Evolutionary conservation across 495 filamentous ascomycete genomes (phyloP).

Genomic region (Aspergillus baeticus): DNA sequence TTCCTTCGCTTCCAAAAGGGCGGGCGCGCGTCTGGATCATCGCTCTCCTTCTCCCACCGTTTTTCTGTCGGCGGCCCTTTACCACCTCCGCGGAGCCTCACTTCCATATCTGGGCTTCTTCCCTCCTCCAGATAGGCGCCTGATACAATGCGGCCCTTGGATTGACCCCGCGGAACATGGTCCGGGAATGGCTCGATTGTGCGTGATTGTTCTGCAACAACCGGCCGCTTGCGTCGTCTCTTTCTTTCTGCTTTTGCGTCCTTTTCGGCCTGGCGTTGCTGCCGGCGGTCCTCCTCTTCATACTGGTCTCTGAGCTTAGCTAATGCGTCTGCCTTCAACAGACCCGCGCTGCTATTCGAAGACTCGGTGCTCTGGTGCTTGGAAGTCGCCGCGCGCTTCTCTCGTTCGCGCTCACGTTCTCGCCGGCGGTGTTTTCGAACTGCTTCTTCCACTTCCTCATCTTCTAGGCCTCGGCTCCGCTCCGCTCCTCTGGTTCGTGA

Average conservation of each 20-base stretch:
- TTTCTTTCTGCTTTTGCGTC: conserved; percentile 39
- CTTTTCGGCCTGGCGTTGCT: conserved; percentile 26
- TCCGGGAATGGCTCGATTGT: conserved; percentile 29
- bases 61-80: conserved; percentile 28
- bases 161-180: conserved; percentile 37
- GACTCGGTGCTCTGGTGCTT: conserved; percentile 45
- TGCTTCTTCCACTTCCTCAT: conserved; percentile 3
- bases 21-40: conserved; percentile 28
- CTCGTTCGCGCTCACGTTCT: conserved; percentile 22
- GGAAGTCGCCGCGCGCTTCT: conserved; percentile 12
- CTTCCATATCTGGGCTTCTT: conserved; percentile 32
- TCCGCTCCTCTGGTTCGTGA: conserved; percentile 12
- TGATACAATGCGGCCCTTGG: conserved; percentile 61
- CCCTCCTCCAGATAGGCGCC: conserved; percentile 71
- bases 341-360: conserved; percentile 37
- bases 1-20: conserved; percentile 37
- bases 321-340: conserved; percentile 53
- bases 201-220: conserved; percentile 26
- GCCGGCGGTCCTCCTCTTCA: conserved; percentile 30
- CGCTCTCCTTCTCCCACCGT: conserved; percentile 32
- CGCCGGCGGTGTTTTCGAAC: conserved; percentile 12
- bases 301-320: conserved; percentile 62
- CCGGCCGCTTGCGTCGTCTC: conserved; percentile 30
- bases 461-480: conserved; percentile 13
- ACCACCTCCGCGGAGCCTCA: conserved; percentile 40